phyloP scores from a whole-genome alignment of 306 rosid species.

The Rosa chinensis region DNA sequence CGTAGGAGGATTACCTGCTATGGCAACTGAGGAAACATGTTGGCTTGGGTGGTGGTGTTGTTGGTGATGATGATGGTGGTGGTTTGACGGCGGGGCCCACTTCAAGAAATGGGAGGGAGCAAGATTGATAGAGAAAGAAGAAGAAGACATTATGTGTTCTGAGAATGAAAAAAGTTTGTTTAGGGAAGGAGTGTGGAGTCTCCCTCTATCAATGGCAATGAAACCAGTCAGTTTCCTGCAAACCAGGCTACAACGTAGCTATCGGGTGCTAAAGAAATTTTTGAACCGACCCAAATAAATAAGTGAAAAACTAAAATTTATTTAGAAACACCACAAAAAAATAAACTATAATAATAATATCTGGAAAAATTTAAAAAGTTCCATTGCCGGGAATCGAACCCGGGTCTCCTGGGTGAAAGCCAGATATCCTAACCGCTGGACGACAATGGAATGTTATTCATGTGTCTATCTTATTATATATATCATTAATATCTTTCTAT shows the following conservation, averaged over 20 bases:
- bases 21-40: slow-evolving; percentile 51
- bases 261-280: not conserved
- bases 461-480: too few relatives aligned
- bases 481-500: too few relatives aligned
- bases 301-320: too few relatives aligned
- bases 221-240: slow-evolving; percentile 53
- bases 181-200: slow-evolving; percentile 33
- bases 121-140: slow-evolving; percentile 13
- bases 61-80: slow-evolving; percentile 28
- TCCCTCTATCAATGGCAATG: slow-evolving; percentile 31
- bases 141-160: slow-evolving; percentile 30
- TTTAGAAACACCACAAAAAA: not conserved
- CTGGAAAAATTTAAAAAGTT: not conserved
- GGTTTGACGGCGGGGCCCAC: slow-evolving; percentile 40
- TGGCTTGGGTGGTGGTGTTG: slow-evolving; percentile 28
- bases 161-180: slow-evolving; percentile 7
- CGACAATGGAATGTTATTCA: slow-evolving; percentile 57
- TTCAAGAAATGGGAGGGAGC: slow-evolving; percentile 43
- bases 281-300: not conserved
- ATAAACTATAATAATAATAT: not conserved
- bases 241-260: slow-evolving; percentile 53
- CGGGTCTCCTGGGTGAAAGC: slow-evolving; percentile 99
- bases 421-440: slow-evolving; percentile 99
- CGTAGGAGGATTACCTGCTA: slow-evolving; percentile 38
- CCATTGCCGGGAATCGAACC: slow-evolving; percentile 99